A percentile compares a stretch with the other conserved stretches of the same genome.
phyloP scores from a whole-genome alignment of 2,329 filamentous ascomycete species.

The Ceratocystis ficicola region DNA sequence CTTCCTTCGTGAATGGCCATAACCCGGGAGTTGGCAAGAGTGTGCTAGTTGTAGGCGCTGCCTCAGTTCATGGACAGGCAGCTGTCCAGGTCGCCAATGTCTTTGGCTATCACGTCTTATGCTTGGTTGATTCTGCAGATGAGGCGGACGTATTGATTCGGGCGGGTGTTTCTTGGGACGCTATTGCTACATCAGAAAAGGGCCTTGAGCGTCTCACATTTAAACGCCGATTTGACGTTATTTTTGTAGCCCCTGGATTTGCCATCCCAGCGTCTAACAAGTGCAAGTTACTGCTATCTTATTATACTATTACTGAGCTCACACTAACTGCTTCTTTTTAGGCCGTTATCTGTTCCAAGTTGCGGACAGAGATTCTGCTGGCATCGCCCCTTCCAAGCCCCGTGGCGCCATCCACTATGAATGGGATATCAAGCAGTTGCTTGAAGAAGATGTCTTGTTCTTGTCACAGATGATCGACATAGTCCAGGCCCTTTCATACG shows the following conservation, averaged over 20 bases:
- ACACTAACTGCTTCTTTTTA: background rate
- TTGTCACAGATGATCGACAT: slow-evolving; percentile 13
- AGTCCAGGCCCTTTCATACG: slow-evolving; percentile 8
- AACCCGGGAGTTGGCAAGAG: background rate
- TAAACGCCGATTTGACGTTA: slow-evolving; percentile 6
- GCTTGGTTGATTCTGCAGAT: slow-evolving; percentile 29
- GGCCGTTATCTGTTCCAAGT: slow-evolving; percentile 16
- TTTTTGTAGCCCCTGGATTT: background rate
- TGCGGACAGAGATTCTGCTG: background rate
- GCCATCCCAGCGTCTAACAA: slow-evolving; percentile 25
- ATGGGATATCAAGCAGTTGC: slow-evolving; percentile 17
- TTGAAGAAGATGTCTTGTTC: slow-evolving; percentile 12
- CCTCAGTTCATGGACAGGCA: slow-evolving; percentile 32
- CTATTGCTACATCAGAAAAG: slow-evolving; percentile 29
- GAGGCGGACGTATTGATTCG: slow-evolving; percentile 32
- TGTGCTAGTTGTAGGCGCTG: slow-evolving; percentile 15
- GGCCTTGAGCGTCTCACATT: background rate
- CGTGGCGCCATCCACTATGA: background rate
- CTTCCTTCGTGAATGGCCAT: background rate
- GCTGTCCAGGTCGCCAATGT: slow-evolving; percentile 33
- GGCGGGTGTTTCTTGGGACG: slow-evolving; percentile 29
- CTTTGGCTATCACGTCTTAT: slow-evolving; percentile 33
- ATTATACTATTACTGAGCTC: background rate
- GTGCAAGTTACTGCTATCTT: slow-evolving; percentile 27
- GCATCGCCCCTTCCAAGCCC: background rate